Conservation (phyloP, 1,284 basidiomycete genomes). For the Sutorius eximius region DNA sequence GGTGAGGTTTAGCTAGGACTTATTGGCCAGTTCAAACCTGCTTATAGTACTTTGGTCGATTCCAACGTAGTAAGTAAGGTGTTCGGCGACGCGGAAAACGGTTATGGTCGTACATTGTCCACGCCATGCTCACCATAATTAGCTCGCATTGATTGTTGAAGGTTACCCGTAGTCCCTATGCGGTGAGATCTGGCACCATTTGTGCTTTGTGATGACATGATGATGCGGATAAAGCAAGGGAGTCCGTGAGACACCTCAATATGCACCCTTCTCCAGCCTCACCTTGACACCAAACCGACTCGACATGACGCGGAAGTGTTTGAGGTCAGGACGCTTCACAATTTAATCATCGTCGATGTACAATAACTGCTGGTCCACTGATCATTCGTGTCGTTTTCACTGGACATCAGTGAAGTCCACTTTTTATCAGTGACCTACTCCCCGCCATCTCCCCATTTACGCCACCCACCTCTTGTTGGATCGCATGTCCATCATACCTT, state of each 20-base stretch:
- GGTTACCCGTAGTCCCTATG: constrained; percentile 43
- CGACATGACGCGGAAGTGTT: not conserved
- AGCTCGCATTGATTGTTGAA: constrained; percentile 65
- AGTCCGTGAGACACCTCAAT: too few species aligned
- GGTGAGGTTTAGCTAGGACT: not conserved
- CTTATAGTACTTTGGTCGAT: constrained; percentile 27
- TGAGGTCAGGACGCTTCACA: constrained; percentile 11
- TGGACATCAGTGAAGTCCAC: too few species aligned
- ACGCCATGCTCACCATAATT: constrained; percentile 70
- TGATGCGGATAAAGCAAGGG: not conserved
- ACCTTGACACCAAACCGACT: too few species aligned
- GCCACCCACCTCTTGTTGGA: too few species aligned
- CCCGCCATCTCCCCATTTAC: too few species aligned
- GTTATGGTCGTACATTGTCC: constrained; percentile 50
- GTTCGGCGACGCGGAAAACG: constrained; percentile 5
- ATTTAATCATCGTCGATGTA: not conserved
- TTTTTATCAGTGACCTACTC: too few species aligned
- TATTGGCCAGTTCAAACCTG: constrained; percentile 21
- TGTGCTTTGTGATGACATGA: constrained; percentile 4
- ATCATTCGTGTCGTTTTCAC: too few species aligned
- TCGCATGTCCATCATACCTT: too few species aligned
- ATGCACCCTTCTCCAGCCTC: too few species aligned
- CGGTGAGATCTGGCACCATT: constrained; percentile 42
- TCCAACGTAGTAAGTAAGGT: constrained; percentile 9
- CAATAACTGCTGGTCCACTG: too few species aligned